phyloP scores from a whole-genome alignment of 768 basidiomycete species.

The Cystofilobasidium bisporidii region DNA sequence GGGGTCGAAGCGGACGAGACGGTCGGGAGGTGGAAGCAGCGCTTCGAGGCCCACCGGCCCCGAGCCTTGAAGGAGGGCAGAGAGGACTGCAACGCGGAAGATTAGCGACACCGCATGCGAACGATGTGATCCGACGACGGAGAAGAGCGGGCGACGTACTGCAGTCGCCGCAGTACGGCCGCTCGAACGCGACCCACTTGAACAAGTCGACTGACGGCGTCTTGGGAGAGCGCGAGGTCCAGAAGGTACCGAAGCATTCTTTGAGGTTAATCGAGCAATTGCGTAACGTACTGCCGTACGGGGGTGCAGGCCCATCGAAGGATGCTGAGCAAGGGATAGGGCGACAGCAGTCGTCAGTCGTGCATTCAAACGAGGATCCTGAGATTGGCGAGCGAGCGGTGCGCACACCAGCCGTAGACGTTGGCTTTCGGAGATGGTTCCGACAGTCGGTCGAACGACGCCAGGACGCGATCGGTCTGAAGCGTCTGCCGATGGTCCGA shows the following conservation, averaged over 20 bases:
- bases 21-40: not conserved
- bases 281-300: not conserved
- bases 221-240: not conserved
- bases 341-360: not conserved
- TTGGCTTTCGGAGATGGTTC: not conserved
- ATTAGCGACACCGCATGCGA: too few relatives aligned
- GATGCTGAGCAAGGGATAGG: not conserved
- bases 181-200: slow-evolving; percentile 6
- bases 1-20: not conserved
- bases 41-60: not conserved
- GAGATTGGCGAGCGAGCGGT: not conserved
- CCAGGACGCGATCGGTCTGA: not conserved
- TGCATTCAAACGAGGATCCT: too few relatives aligned
- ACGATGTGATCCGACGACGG: not conserved
- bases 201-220: not conserved
- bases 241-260: not conserved
- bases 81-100: not conserved
- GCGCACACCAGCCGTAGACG: not conserved
- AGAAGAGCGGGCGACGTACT: not conserved
- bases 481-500: not conserved
- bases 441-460: not conserved
- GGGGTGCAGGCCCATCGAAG: not conserved
- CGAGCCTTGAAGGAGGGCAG: not conserved
- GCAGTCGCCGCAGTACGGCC: slow-evolving; percentile 7
- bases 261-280: not conserved